Percentiles rank a stretch among this genome's conserved stretches.
Evolutionary conservation across 2,329 filamentous ascomycete genomes (phyloP).

Genomic region (Aspergillus tubingensis): DNA sequence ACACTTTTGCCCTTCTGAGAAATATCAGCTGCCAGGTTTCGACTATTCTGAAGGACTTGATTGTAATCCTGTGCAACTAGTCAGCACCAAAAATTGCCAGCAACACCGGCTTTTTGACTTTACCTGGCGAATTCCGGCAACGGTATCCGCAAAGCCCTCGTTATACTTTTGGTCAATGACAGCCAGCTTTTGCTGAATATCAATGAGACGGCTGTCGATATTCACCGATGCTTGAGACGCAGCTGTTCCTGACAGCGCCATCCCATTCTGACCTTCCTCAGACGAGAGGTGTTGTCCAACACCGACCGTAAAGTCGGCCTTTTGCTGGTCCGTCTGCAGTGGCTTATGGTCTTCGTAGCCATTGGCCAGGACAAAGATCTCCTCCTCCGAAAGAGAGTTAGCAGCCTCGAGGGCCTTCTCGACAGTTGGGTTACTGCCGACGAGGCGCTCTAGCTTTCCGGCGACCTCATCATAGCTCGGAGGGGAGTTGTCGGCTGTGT

Average conservation of each 20-base stretch:
- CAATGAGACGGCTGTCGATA: background rate
- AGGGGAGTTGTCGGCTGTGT: background rate
- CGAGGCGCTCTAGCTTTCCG: background rate
- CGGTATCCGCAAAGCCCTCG: background rate
- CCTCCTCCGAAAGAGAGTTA: background rate
- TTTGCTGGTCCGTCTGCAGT: conserved; percentile 4
- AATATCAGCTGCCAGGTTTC: background rate
- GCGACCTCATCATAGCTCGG: background rate
- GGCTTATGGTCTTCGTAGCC: background rate
- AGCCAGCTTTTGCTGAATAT: background rate
- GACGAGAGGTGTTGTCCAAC: background rate
- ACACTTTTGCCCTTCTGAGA: background rate
- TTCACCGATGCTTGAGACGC: background rate
- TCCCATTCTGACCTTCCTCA: background rate
- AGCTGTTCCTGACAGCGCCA: background rate
- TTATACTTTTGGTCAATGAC: conserved; percentile 1
- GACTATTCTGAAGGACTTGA: background rate
- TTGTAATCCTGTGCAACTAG: background rate
- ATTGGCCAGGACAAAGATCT: background rate
- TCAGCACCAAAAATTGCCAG: no score
- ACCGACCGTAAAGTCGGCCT: background rate
- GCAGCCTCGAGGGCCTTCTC: background rate
- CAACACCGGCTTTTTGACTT: no score
- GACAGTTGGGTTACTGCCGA: background rate
- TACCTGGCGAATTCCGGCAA: background rate